Conservation (phyloP, 768 basidiomycete genomes). For the Lactarius trivialis region DNA sequence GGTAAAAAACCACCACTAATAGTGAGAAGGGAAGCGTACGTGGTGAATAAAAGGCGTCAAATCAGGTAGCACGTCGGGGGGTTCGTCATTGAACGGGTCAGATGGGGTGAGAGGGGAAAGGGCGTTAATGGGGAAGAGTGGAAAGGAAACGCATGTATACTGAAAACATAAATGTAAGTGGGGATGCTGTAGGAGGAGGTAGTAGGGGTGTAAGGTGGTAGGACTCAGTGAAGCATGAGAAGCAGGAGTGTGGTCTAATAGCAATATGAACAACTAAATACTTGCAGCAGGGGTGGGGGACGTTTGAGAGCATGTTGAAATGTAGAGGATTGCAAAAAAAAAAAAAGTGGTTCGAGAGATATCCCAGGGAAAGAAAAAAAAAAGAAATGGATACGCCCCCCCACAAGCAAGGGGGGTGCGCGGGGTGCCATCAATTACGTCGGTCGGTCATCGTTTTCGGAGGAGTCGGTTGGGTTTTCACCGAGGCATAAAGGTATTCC, state of each 20-base stretch:
- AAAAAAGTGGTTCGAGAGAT: not conserved
- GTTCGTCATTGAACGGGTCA: not conserved
- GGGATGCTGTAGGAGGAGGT: not conserved
- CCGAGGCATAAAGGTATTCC: not conserved
- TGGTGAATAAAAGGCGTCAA: not conserved
- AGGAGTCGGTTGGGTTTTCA: not conserved
- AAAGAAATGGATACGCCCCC: not conserved
- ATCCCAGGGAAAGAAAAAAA: not conserved
- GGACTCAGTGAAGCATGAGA: not conserved
- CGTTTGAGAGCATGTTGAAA: not conserved
- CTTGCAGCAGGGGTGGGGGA: not conserved
- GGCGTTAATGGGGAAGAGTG: not conserved
- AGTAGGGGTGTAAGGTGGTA: not conserved
- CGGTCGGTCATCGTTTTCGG: not conserved
- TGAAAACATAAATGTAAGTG: not conserved
- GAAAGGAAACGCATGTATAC: not conserved
- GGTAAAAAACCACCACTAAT: not conserved
- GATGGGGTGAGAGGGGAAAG: not conserved
- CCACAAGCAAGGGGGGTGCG: not conserved
- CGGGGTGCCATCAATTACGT: not conserved
- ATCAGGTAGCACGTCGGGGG: not conserved
- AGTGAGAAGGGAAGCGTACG: not conserved
- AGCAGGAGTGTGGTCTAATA: not conserved
- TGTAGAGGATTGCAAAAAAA: too few species aligned
- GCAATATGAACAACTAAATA: conserved; percentile 12